These are phyloP conservation scores for Rhizophlyctis rosea DNA, from an alignment of 192 early-diverging fungal species.

Conservation along the genomic window DNA sequence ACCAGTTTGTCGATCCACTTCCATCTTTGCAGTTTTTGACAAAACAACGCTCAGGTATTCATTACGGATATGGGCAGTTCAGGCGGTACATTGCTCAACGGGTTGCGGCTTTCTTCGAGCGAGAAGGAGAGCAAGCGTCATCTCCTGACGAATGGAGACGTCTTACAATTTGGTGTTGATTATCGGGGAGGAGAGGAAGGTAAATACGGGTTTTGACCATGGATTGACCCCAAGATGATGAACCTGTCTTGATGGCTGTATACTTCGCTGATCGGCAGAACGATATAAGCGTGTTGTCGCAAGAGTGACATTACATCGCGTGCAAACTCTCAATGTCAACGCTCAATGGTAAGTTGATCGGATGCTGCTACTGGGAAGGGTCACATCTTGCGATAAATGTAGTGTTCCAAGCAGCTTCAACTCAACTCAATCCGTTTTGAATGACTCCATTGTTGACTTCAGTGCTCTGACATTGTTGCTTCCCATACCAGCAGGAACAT, in stretches of 20 bases:
- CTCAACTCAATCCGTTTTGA: too few relatives aligned
- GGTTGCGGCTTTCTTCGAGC: conserved; percentile 78
- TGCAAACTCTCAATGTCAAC: conserved; percentile 25
- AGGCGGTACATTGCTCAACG: conserved; percentile 95
- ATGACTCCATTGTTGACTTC: too few relatives aligned
- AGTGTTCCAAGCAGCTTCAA: too few relatives aligned
- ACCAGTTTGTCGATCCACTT: background rate
- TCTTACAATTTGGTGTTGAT: conserved; percentile 96
- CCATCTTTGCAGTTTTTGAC: background rate
- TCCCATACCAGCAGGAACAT: too few relatives aligned
- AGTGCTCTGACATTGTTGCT: too few relatives aligned
- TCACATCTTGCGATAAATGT: too few relatives aligned
- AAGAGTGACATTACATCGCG: conserved; percentile 38
- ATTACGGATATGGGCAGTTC: conserved; percentile 90
- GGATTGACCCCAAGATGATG: background rate
- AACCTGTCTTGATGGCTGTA: background rate
- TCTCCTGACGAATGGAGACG: conserved; percentile 81
- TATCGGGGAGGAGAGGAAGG: conserved; percentile 89
- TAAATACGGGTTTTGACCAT: conserved; percentile 19
- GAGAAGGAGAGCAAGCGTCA: conserved; percentile 73
- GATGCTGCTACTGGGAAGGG: too few relatives aligned
- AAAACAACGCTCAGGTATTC: conserved; percentile 57
- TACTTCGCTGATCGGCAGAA: too few relatives aligned
- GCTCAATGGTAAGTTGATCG: conserved; percentile 26
- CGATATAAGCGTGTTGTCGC: conserved; percentile 83